A percentile compares a stretch with the other conserved stretches of the same genome.
Conservation (phyloP, 805 yeast species). For the Candida boidinii region DNA sequence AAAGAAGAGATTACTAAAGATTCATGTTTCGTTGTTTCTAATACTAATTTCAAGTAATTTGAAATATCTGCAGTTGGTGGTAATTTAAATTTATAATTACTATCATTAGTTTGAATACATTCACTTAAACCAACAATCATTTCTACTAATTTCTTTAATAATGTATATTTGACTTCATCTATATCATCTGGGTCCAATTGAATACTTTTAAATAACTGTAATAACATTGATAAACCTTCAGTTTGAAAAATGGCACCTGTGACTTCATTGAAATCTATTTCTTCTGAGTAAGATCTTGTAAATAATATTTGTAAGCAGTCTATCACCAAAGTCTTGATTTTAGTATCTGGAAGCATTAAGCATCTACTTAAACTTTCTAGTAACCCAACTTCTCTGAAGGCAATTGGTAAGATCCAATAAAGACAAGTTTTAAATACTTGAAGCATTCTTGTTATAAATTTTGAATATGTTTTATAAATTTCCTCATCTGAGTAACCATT, state of each 20-base stretch:
- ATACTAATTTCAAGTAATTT: constrained; percentile 63
- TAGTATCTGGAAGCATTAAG: constrained; percentile 47
- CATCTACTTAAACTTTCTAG: constrained; percentile 55
- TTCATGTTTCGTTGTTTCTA: constrained; percentile 75
- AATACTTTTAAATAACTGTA: constrained; percentile 53
- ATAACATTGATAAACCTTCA: constrained; percentile 64
- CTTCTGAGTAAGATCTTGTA: constrained; percentile 64
- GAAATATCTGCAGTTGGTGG: constrained; percentile 53
- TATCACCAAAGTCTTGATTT: constrained; percentile 72
- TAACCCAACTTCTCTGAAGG: constrained; percentile 59
- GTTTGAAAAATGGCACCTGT: constrained; percentile 71
- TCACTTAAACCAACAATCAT: constrained; percentile 85
- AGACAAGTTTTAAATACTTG: constrained; percentile 84
- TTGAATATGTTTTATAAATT: constrained; percentile 6
- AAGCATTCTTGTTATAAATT: constrained; percentile 56
- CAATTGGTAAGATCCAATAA: constrained; percentile 81
- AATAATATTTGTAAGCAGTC: constrained; percentile 87
- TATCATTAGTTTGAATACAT: constrained; percentile 35
- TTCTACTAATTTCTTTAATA: constrained; percentile 85
- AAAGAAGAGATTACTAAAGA: constrained; percentile 87
- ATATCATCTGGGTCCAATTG: constrained; percentile 60
- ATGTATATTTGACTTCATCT: constrained; percentile 64
- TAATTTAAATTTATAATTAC: constrained; percentile 20
- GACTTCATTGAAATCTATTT: constrained; percentile 65
- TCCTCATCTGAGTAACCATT: constrained; percentile 18